Conservation (phyloP, 306 rosid species). For the Malus sieversii region DNA sequence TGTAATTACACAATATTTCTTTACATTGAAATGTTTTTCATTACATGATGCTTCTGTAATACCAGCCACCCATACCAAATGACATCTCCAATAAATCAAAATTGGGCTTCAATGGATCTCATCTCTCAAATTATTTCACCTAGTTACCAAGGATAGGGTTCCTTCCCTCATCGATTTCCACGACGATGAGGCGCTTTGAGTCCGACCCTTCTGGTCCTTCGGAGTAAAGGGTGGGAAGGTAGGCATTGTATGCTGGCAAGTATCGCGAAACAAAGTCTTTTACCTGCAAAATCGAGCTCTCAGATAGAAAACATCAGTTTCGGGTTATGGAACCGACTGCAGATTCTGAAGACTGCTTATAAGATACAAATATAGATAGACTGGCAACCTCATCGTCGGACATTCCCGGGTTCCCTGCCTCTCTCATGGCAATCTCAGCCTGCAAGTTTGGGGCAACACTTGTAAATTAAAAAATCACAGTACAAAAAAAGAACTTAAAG, state of each 20-base stretch:
- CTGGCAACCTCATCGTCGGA: slow-evolving; percentile 69
- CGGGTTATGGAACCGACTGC: slow-evolving; percentile 2
- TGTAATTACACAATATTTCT: background rate
- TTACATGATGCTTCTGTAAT: slow-evolving; percentile 1
- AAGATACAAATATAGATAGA: background rate
- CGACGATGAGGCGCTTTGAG: slow-evolving; percentile 51
- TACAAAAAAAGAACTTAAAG: background rate
- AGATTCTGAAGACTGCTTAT: background rate
- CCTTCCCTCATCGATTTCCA: slow-evolving; percentile 85
- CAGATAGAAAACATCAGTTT: background rate
- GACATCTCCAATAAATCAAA: slow-evolving; percentile 26
- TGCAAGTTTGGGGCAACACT: slow-evolving; percentile 25
- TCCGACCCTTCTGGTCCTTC: slow-evolving; percentile 84
- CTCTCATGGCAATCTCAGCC: slow-evolving; percentile 99
- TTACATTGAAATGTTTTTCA: background rate
- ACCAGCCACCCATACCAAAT: slow-evolving; percentile 7
- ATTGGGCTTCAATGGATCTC: slow-evolving; percentile 9
- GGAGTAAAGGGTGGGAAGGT: slow-evolving; percentile 85
- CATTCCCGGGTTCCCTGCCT: slow-evolving; percentile 93
- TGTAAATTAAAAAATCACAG: background rate
- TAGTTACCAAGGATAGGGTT: slow-evolving; percentile 71
- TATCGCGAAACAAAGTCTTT: slow-evolving; percentile 87
- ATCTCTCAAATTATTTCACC: slow-evolving; percentile 9
- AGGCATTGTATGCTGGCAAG: slow-evolving; percentile 85
- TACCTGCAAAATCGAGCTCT: slow-evolving; percentile 42